Evolutionary conservation across 202 grass and related monocot genomes (phyloP).

Genomic region (Carex sylvatica): DNA sequence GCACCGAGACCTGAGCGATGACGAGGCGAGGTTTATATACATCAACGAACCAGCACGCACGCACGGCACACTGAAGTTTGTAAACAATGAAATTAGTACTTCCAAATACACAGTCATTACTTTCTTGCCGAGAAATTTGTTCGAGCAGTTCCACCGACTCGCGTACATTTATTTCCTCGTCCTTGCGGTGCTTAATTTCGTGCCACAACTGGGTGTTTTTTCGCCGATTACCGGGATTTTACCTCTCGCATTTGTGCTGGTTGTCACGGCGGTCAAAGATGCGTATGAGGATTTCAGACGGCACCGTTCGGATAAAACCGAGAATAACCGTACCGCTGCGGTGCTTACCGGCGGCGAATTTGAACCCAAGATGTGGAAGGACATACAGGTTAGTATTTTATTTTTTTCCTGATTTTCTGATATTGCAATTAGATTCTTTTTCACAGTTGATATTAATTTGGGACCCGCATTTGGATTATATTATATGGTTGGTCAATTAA

Average conservation of each 20-base stretch:
- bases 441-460: background rate
- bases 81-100: constrained; percentile 60
- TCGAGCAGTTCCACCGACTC: constrained; percentile 91
- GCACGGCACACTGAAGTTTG: constrained; percentile 32
- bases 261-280: constrained; percentile 75
- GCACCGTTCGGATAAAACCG: constrained; percentile 65
- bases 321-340: constrained; percentile 52
- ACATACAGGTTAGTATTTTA: constrained; percentile 32
- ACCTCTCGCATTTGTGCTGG: constrained; percentile 65
- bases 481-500: constrained; percentile 5
- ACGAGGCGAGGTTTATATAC: constrained; percentile 88
- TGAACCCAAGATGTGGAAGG: constrained; percentile 55
- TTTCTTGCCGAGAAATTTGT: constrained; percentile 91
- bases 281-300: constrained; percentile 92
- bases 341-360: constrained; percentile 49
- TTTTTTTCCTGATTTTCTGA: background rate
- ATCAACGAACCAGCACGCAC: constrained; percentile 65
- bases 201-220: constrained; percentile 78
- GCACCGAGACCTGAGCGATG: constrained; percentile 71
- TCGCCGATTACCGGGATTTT: constrained; percentile 43
- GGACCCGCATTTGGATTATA: constrained; percentile 17
- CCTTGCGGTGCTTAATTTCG: constrained; percentile 56
- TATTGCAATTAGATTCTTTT: background rate
- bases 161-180: constrained; percentile 86
- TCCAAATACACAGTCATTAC: constrained; percentile 73